phyloP scores from a whole-genome alignment of 371 early-diverging fungal genomes.

The Rhizomucor pusillus region DNA sequence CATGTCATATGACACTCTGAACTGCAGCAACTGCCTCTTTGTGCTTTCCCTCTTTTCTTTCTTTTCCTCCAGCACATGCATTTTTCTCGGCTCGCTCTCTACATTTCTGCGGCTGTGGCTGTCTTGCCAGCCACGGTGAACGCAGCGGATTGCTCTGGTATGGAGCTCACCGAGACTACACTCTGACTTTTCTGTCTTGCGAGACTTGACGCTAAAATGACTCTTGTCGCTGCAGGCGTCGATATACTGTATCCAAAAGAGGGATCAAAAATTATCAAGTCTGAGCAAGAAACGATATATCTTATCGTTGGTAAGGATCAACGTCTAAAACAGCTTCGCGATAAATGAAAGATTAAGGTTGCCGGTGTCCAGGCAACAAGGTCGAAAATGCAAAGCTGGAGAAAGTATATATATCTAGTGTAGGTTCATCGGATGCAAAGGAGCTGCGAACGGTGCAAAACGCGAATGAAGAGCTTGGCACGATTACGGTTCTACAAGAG shows the following conservation, averaged over 20 bases:
- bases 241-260: neutral
- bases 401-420: neutral
- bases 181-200: no score
- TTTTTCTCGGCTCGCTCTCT: no score
- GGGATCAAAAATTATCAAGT: neutral
- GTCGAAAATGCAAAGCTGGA: slow-evolving; percentile 1
- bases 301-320: neutral
- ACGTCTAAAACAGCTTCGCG: neutral
- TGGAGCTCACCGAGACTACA: no score
- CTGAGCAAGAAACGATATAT: neutral
- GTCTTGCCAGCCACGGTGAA: no score
- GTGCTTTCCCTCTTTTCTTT: no score
- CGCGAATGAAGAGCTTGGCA: neutral
- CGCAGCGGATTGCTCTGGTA: no score
- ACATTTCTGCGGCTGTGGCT: no score
- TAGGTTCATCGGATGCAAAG: neutral
- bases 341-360: neutral
- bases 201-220: no score
- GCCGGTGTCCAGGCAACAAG: neutral
- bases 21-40: no score
- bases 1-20: no score
- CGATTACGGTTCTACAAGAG: slow-evolving; percentile 3
- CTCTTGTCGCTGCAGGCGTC: neutral
- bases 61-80: no score
- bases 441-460: neutral